phyloP scores from a whole-genome alignment of 139 green algal species.

The Chlamydomonas urium region DNA sequence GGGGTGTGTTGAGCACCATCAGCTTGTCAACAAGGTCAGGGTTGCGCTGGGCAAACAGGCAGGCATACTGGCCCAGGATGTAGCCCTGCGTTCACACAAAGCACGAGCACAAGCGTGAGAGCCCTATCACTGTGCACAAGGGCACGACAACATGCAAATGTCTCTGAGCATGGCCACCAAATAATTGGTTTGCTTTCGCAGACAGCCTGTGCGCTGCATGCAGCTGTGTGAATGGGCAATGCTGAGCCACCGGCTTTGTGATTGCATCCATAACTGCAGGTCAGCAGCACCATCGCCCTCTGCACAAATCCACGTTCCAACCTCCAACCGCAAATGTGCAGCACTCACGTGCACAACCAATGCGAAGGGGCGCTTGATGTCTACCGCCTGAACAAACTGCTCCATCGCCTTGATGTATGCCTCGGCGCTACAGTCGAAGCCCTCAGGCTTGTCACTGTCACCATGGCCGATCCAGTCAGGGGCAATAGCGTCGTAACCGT shows the following conservation, averaged over 20 bases:
- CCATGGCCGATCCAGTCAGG: slow-evolving; percentile 75
- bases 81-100: slow-evolving; percentile 70
- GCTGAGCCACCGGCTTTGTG: too few relatives aligned
- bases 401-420: slow-evolving; percentile 44
- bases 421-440: slow-evolving; percentile 25
- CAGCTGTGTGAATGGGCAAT: too few relatives aligned
- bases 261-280: too few relatives aligned
- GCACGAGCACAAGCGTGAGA: too few relatives aligned
- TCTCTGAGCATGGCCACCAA: too few relatives aligned
- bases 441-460: slow-evolving; percentile 48
- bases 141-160: too few relatives aligned
- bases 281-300: too few relatives aligned
- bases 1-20: slow-evolving; percentile 71
- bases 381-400: slow-evolving; percentile 41
- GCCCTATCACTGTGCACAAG: too few relatives aligned
- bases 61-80: slow-evolving; percentile 64
- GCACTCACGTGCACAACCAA: slow-evolving; percentile 41
- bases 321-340: too few relatives aligned
- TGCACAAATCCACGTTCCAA: too few relatives aligned
- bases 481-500: slow-evolving; percentile 52
- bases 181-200: too few relatives aligned
- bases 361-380: slow-evolving; percentile 47
- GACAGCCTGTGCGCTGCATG: too few relatives aligned
- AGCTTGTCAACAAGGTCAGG: slow-evolving; percentile 49
- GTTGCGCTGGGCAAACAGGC: slow-evolving; percentile 63